Conservation (phyloP, 768 basidiomycete genomes). For the Serendipita vermifera region DNA sequence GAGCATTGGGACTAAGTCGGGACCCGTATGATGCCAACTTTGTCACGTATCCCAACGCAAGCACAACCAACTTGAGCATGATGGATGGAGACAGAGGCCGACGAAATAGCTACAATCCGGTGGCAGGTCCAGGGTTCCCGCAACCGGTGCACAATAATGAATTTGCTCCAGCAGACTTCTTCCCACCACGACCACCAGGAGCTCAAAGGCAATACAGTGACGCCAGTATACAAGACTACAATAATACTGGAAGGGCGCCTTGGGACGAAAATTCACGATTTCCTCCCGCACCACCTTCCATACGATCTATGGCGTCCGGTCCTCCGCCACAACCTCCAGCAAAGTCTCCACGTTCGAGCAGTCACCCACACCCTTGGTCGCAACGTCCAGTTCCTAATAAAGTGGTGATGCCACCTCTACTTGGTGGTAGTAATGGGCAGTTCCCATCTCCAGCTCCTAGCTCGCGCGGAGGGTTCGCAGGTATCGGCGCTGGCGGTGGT, state of each 20-base stretch:
- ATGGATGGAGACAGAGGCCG: background rate
- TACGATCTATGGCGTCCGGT: background rate
- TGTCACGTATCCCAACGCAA: background rate
- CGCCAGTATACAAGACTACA: background rate
- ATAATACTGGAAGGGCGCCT: background rate
- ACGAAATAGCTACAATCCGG: background rate
- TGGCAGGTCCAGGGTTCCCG: background rate
- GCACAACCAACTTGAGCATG: conserved; percentile 1
- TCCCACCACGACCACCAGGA: background rate
- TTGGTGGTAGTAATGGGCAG: too few species aligned
- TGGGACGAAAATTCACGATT: background rate
- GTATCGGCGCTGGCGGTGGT: conserved; percentile 6
- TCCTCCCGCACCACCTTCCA: background rate
- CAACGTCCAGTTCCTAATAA: background rate
- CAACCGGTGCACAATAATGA: background rate
- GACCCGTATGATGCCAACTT: background rate
- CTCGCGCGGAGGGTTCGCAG: background rate
- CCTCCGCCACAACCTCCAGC: background rate
- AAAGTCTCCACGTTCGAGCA: background rate
- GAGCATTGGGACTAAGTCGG: background rate
- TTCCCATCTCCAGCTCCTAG: background rate
- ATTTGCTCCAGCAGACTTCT: background rate
- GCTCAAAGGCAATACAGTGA: conserved; percentile 6
- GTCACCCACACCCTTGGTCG: conserved; percentile 1
- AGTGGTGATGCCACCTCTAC: background rate